These are phyloP conservation scores for Trichoderma virens DNA, from an alignment of 495 filamentous ascomycete genomes.

Conservation along the genomic window DNA sequence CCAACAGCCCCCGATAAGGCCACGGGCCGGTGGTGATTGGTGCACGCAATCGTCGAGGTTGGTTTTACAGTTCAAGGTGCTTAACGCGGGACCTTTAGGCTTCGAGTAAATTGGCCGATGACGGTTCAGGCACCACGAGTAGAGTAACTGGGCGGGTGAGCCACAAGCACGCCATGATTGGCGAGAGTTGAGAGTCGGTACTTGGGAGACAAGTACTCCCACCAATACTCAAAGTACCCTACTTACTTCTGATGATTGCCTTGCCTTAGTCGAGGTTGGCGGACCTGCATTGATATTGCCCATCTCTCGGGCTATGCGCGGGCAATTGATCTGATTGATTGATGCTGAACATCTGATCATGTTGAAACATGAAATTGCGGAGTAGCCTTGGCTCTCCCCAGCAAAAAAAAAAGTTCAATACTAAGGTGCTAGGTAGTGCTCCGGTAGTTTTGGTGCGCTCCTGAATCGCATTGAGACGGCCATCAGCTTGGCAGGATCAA, in stretches of 20 bases:
- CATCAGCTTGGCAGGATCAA: neutral
- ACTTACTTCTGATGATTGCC: neutral
- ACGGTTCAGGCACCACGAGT: neutral
- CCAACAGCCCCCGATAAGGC: neutral
- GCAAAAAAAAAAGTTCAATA: too few relatives aligned
- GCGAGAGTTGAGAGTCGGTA: neutral
- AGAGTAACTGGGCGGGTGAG: too few relatives aligned
- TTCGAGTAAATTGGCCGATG: neutral
- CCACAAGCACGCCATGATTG: neutral
- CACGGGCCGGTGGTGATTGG: neutral
- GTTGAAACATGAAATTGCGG: too few relatives aligned
- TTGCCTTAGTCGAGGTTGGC: neutral
- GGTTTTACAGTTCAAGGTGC: neutral
- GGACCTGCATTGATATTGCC: constrained; percentile 5
- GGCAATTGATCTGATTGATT: too few relatives aligned
- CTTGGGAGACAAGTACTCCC: neutral
- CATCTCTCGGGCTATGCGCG: too few relatives aligned
- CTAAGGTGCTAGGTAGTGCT: too few relatives aligned
- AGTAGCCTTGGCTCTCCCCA: too few relatives aligned
- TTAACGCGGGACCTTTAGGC: neutral
- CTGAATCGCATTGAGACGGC: too few relatives aligned
- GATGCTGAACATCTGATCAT: too few relatives aligned
- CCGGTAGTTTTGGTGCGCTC: too few relatives aligned
- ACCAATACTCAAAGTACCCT: neutral
- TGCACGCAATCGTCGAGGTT: too few relatives aligned